Evolutionary conservation across 495 filamentous ascomycete species (phyloP).

Genomic region (Astrocystis sublimbata): DNA sequence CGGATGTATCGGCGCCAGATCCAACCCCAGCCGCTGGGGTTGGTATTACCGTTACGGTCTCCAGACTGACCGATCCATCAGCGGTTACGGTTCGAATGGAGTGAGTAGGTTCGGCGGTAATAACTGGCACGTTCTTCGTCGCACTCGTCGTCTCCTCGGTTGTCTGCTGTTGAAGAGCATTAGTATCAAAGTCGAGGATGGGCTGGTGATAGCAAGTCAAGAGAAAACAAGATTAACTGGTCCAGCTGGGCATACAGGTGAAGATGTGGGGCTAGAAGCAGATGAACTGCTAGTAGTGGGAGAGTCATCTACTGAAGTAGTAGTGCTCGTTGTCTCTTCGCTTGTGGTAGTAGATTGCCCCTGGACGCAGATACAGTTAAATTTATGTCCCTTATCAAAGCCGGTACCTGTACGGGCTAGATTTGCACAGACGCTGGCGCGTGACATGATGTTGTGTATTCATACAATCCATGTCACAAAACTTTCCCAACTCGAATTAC

Average conservation of each 20-base stretch:
- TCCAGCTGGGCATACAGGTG: slow-evolving; percentile 33
- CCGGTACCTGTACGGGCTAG: neutral
- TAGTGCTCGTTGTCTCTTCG: slow-evolving; percentile 26
- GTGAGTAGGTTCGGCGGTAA: slow-evolving; percentile 19
- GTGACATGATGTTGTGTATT: slow-evolving; percentile 3
- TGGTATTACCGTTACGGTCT: slow-evolving; percentile 43
- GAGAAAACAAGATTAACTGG: slow-evolving; percentile 2
- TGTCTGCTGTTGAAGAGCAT: neutral
- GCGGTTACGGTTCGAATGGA: slow-evolving; percentile 45
- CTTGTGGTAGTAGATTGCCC: slow-evolving; percentile 34
- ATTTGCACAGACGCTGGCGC: neutral
- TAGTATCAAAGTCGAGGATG: neutral
- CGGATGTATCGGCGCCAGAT: slow-evolving; percentile 20
- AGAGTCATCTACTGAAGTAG: slow-evolving; percentile 2
- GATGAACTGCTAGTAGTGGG: neutral
- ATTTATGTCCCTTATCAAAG: slow-evolving; percentile 8
- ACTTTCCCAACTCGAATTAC: no score
- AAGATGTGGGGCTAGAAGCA: slow-evolving; percentile 7
- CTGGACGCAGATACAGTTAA: slow-evolving; percentile 35
- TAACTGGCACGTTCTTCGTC: neutral
- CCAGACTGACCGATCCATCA: slow-evolving; percentile 36
- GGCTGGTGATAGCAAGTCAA: neutral
- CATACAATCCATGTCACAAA: no score
- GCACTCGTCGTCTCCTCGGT: neutral
- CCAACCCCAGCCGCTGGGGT: neutral